Evolutionary conservation across 345 rosid genomes (phyloP), one percentile per base, ranked within the genome.

Genomic region (Camelina hispida): DNA sequence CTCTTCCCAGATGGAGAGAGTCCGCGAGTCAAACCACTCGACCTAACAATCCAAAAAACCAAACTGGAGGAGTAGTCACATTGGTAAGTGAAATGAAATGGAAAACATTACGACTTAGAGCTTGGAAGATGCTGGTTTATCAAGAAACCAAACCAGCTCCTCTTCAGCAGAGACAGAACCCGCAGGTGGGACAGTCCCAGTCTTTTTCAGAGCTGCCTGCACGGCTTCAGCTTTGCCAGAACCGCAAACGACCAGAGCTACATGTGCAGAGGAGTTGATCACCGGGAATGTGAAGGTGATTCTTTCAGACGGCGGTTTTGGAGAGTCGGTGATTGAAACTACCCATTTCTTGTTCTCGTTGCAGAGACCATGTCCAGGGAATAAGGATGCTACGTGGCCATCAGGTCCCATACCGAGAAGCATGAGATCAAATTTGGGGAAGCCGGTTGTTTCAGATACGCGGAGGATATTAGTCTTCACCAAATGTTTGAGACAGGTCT

Each of bases 391-490:
- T 9, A 94, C 83, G 0, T 90, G 97, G 10, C 97, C 97, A 77
- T 93, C 97, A 2, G 96, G 97, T 1, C 98, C 98, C 89, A 91
- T 86, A 25, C 98, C 97, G 0, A 93, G 82, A 77, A 93, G 96
- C 88, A 85, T 83, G 71, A 91, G 84, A 78, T 94, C 96, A 20
- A 94, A 94, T 74, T 85, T 88, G 1, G 98, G 97, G 44, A 91
- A 74, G 67, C 91, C 95, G 8, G 78, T 85, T 0, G 76, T 51
- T 23, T 86, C 57, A 37, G 98, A 90, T 40, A 64, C 34, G 1
- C 72, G 79, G 57, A 93, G 30, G 53, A 82, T 70, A 22, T 71
- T 71, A 37, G 52, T 74, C 9, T 74, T 68, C 28, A 84, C 93
- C 74, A 88, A 76, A 67, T 87, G 84, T 77, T 78, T 90, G 77